A percentile compares a stretch with the other conserved stretches of the same genome.
Conservation (phyloP, 164 flowering plant genomes). For the Kalanchoe fedtschenkoi region DNA sequence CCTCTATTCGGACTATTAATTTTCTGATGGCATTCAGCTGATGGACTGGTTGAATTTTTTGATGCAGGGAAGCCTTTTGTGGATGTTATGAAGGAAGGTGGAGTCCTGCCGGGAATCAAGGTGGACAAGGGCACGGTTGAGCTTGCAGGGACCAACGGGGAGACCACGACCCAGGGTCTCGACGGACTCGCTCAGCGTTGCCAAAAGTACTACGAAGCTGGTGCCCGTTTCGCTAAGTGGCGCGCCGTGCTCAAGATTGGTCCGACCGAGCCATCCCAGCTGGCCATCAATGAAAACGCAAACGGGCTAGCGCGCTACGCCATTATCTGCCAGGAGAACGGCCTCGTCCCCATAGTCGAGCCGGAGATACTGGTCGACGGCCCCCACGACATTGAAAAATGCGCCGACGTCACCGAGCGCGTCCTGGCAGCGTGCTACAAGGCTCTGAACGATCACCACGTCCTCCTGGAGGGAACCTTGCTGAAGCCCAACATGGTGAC, state of each 20-base stretch:
- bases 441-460: constrained; percentile 1
- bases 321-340: neutral
- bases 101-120: neutral
- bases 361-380: neutral
- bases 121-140: neutral
- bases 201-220: constrained; percentile 4
- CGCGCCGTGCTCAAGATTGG: neutral
- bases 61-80: neutral
- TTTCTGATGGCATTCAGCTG: no score
- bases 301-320: neutral
- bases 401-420: neutral
- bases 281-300: neutral
- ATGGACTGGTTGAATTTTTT: neutral
- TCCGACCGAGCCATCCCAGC: neutral
- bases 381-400: neutral
- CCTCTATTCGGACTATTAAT: neutral
- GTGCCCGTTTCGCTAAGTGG: constrained; percentile 4
- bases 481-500: neutral
- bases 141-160: neutral
- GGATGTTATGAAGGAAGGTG: neutral
- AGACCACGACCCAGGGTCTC: neutral
- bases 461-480: neutral
- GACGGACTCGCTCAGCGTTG: neutral
- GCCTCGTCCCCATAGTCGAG: neutral
- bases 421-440: neutral